These are phyloP conservation scores for Porphyridium purpureum DNA, from an alignment of 23 red algal species.

Conservation along the genomic window DNA sequence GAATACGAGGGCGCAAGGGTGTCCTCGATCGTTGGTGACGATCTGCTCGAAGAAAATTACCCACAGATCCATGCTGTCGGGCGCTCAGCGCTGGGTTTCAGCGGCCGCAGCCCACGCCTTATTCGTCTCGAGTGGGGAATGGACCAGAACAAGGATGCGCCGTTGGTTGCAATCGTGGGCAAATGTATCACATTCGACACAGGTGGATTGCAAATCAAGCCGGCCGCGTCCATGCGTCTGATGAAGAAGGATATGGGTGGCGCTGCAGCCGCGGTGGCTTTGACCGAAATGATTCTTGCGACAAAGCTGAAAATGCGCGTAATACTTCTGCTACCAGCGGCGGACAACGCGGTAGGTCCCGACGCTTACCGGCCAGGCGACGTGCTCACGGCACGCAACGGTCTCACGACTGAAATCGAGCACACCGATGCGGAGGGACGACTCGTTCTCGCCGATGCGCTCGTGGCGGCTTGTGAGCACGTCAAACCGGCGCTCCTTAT, in stretches of 20 bases:
- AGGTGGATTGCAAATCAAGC: constrained; percentile 77
- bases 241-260: constrained; percentile 99
- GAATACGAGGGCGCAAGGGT: constrained; percentile 19
- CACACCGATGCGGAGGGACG: constrained; percentile 95
- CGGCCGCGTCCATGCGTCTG: constrained; percentile 63
- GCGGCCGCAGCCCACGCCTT: constrained; percentile 41
- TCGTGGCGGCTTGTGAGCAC: constrained; percentile 68
- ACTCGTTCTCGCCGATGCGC: constrained; percentile 88
- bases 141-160: not conserved
- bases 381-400: constrained; percentile 73
- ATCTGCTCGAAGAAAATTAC: constrained; percentile 45
- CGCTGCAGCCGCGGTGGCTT: constrained; percentile 65
- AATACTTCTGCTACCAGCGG: constrained; percentile 70
- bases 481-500: constrained; percentile 60
- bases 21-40: constrained; percentile 41
- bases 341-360: constrained; percentile 61
- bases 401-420: constrained; percentile 53
- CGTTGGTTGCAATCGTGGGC: constrained; percentile 52
- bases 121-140: constrained; percentile 55
- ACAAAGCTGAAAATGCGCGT: constrained; percentile 31
- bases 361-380: constrained; percentile 77
- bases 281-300: constrained; percentile 81
- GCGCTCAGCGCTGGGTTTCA: constrained; percentile 28
- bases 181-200: constrained; percentile 91
- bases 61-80: constrained; percentile 88